A percentile compares a stretch with the other conserved stretches of the same genome.
Evolutionary conservation across 495 filamentous ascomycete species (phyloP).

Genomic region (Clohesyomyces aquaticus): DNA sequence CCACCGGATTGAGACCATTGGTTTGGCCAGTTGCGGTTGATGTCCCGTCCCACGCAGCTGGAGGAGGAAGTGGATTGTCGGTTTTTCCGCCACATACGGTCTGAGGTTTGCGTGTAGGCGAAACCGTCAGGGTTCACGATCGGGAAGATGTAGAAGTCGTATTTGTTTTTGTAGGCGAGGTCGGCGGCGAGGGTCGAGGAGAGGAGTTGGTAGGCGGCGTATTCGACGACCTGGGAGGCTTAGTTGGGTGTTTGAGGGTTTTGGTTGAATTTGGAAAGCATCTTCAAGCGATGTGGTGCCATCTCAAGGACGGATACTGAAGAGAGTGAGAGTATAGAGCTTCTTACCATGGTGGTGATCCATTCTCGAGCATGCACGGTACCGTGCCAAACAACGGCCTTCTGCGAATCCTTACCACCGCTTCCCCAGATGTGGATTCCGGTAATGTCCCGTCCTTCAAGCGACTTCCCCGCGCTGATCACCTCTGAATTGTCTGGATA

Average conservation of each 20-base stretch:
- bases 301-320: too few species aligned
- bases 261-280: too few species aligned
- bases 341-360: slow-evolving; percentile 58
- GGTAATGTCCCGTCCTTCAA: slow-evolving; percentile 56
- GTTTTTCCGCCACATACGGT: slow-evolving; percentile 70
- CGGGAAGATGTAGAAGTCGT: slow-evolving; percentile 67
- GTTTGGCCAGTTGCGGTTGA: slow-evolving; percentile 67
- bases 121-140: slow-evolving; percentile 69
- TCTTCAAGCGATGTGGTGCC: too few species aligned
- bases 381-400: slow-evolving; percentile 62
- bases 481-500: slow-evolving; percentile 59
- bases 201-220: slow-evolving; percentile 59
- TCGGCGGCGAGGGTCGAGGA: slow-evolving; percentile 48
- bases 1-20: slow-evolving; percentile 56
- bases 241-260: too few species aligned
- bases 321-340: too few species aligned
- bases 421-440: slow-evolving; percentile 65
- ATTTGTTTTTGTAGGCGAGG: slow-evolving; percentile 57
- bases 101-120: slow-evolving; percentile 61
- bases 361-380: slow-evolving; percentile 69
- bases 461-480: slow-evolving; percentile 55
- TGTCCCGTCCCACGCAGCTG: slow-evolving; percentile 60
- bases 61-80: slow-evolving; percentile 52
- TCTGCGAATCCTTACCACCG: slow-evolving; percentile 57
- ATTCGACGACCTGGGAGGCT: slow-evolving; percentile 58